Conservation (phyloP, 805 yeast genomes). For the Schizosaccharomyces cryophilus region DNA sequence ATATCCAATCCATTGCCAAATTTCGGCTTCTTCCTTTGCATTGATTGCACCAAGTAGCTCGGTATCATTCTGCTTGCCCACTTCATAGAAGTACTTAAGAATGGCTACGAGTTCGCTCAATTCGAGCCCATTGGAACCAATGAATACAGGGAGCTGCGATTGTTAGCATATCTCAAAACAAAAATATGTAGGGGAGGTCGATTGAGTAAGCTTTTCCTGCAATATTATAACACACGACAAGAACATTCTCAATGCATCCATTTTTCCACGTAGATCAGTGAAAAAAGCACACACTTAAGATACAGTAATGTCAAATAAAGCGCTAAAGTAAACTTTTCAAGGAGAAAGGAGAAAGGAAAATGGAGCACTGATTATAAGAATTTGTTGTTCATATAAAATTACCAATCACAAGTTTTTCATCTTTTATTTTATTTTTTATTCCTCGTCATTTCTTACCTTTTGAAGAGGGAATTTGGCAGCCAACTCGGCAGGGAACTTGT, state of each 20-base stretch:
- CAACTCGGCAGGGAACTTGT: slow-evolving; percentile 35
- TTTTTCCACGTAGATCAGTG: too few relatives aligned
- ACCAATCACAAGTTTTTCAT: too few relatives aligned
- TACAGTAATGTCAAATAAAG: too few relatives aligned
- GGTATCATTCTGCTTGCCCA: not conserved
- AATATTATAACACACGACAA: too few relatives aligned
- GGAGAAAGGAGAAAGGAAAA: too few relatives aligned
- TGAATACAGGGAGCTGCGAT: not conserved
- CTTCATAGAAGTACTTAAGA: not conserved
- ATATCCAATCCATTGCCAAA: not conserved
- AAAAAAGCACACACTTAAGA: too few relatives aligned
- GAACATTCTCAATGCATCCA: too few relatives aligned
- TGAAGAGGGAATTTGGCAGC: slow-evolving; percentile 42
- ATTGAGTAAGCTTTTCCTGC: too few relatives aligned
- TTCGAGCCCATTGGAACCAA: not conserved
- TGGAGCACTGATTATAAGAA: too few relatives aligned
- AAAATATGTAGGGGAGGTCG: not conserved
- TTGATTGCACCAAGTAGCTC: not conserved
- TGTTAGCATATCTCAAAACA: not conserved
- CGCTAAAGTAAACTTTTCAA: too few relatives aligned
- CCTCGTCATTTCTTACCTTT: slow-evolving; percentile 12
- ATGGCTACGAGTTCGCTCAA: not conserved
- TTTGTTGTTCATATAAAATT: too few relatives aligned
- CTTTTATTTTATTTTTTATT: too few relatives aligned
- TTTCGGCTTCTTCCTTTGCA: not conserved